Percentiles rank a stretch among this genome's conserved stretches.
phyloP scores from a whole-genome alignment of 139 green algal species.

The Micromonas pusilla region DNA sequence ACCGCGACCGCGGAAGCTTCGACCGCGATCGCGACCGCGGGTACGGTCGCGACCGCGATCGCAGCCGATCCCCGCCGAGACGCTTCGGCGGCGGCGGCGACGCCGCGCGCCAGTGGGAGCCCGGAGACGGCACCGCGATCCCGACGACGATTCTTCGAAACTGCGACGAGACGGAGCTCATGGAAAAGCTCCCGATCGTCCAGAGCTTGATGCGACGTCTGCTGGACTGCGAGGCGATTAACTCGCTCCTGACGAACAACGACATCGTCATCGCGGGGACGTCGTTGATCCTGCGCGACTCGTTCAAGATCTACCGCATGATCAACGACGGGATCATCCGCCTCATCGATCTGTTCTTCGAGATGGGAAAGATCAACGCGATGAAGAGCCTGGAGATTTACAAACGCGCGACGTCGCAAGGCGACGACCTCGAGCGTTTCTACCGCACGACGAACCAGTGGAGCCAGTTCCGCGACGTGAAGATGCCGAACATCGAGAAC shows the following conservation, averaged over 20 bases:
- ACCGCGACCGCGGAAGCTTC: too few relatives aligned
- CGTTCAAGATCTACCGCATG: conserved; percentile 60
- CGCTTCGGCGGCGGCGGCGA: too few relatives aligned
- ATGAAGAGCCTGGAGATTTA: conserved; percentile 63
- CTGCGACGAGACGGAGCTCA: conserved; percentile 42
- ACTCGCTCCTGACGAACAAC: conserved; percentile 45
- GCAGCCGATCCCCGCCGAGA: too few relatives aligned
- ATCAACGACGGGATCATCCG: conserved; percentile 83
- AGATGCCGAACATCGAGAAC: conserved; percentile 40
- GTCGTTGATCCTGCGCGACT: conserved; percentile 46
- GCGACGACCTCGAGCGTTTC: conserved; percentile 19
- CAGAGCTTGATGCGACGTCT: conserved; percentile 65
- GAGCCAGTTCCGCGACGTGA: conserved; percentile 40
- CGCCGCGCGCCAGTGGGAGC: background rate
- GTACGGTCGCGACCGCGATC: too few relatives aligned
- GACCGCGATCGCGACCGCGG: too few relatives aligned
- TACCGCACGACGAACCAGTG: conserved; percentile 24
- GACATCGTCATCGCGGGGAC: conserved; percentile 39
- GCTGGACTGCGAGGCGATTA: conserved; percentile 68
- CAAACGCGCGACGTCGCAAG: conserved; percentile 43
- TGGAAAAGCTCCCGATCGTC: conserved; percentile 65
- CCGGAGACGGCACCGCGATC: background rate
- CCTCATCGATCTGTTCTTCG: conserved; percentile 80
- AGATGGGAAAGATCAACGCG: conserved; percentile 65
- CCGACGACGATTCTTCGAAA: too few relatives aligned